Evolutionary conservation across 208 protist genomes (phyloP).

Genomic region (Wallacemonas sp.): DNA sequence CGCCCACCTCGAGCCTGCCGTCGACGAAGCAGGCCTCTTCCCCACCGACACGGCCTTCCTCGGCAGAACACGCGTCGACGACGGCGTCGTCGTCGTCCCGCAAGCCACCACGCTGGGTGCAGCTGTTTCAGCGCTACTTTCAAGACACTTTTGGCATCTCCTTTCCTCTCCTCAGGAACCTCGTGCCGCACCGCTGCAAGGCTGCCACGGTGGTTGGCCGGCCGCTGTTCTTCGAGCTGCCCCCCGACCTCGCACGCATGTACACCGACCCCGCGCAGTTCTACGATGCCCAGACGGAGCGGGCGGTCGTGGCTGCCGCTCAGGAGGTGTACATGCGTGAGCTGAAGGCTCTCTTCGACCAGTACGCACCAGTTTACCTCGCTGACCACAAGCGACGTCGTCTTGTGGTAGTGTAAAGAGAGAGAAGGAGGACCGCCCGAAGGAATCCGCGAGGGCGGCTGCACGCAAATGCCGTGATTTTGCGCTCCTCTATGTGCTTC

Average conservation of each 20-base stretch:
- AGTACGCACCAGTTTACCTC: constrained; percentile 36
- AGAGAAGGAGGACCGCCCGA: no score
- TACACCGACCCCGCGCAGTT: constrained; percentile 21
- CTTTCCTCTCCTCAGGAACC: constrained; percentile 47
- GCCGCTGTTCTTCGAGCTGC: constrained; percentile 40
- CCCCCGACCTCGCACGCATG: constrained; percentile 24
- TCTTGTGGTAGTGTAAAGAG: constrained; percentile 19
- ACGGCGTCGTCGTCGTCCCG: neutral
- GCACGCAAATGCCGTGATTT: no score
- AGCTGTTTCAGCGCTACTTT: constrained; percentile 29
- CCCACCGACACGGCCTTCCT: neutral
- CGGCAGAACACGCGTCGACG: neutral
- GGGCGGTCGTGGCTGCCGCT: constrained; percentile 21
- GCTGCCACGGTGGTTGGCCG: constrained; percentile 48
- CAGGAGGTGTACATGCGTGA: constrained; percentile 35
- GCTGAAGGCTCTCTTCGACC: constrained; percentile 36
- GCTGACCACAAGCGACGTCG: constrained; percentile 21
- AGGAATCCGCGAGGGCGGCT: no score
- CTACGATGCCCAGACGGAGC: constrained; percentile 29
- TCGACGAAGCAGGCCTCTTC: neutral
- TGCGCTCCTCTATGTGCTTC: no score
- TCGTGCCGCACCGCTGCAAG: constrained; percentile 34
- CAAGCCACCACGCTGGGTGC: constrained; percentile 7
- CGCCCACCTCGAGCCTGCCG: neutral
- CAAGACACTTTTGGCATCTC: constrained; percentile 53